These are phyloP conservation scores for Salvia splendens DNA, from an alignment of 257 asterid genomes.

Conservation along the genomic window DNA sequence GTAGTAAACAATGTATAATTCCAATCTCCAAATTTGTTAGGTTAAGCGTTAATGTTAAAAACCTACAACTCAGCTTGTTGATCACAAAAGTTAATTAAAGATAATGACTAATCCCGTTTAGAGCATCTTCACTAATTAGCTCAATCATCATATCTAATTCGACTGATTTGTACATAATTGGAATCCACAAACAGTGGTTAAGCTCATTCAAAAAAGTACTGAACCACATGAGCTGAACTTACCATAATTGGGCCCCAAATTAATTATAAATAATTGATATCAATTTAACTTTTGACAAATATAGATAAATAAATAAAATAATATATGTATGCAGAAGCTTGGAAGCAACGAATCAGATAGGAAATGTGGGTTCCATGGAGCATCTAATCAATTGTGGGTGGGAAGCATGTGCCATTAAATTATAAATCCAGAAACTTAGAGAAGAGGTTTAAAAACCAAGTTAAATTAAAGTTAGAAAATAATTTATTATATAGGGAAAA, in stretches of 20 bases:
- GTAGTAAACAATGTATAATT: too few relatives aligned
- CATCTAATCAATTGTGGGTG: slow-evolving; percentile 42
- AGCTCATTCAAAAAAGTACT: slow-evolving; percentile 33
- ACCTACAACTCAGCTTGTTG: slow-evolving; percentile 34
- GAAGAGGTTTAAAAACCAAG: background rate
- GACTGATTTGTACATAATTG: slow-evolving; percentile 42
- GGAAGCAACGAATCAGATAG: slow-evolving; percentile 29
- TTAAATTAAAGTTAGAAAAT: background rate
- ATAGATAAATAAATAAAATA: slow-evolving; percentile 39
- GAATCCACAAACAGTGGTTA: slow-evolving; percentile 39
- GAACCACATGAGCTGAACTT: slow-evolving; percentile 54
- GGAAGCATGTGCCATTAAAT: slow-evolving; percentile 40
- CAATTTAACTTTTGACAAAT: slow-evolving; percentile 32
- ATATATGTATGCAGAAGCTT: slow-evolving; percentile 30
- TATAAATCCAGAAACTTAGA: background rate
- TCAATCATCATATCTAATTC: slow-evolving; percentile 47
- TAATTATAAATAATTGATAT: slow-evolving; percentile 26
- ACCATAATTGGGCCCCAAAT: slow-evolving; percentile 42
- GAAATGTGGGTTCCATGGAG: slow-evolving; percentile 40
- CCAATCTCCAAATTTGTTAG: background rate
- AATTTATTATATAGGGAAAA: background rate
- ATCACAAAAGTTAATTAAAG: slow-evolving; percentile 37
- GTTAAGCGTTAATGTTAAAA: slow-evolving; percentile 21
- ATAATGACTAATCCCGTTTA: slow-evolving; percentile 16
- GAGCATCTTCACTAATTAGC: slow-evolving; percentile 38